Percentiles rank a stretch among this genome's conserved stretches.
Conservation (phyloP, 2,329 filamentous ascomycete species). For the Ophiocordyceps sinensis region DNA sequence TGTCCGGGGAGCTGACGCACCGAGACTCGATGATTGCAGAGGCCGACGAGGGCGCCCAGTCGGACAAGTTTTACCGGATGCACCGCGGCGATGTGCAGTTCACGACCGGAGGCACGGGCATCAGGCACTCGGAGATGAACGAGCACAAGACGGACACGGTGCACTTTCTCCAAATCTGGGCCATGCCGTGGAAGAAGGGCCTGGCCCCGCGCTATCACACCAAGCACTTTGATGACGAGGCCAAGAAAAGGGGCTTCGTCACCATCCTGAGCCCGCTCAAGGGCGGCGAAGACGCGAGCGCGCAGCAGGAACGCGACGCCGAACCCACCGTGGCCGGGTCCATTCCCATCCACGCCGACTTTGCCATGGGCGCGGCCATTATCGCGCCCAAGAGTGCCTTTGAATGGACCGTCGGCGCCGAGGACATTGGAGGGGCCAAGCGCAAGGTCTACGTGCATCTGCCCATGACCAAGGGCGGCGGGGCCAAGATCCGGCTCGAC, state of each 20-base stretch:
- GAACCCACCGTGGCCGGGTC: conserved; percentile 47
- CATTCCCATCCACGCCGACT: conserved; percentile 73
- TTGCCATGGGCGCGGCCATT: conserved; percentile 69
- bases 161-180: conserved; percentile 86
- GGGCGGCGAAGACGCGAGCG: conserved; percentile 46
- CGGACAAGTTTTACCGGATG: conserved; percentile 56
- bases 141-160: conserved; percentile 56
- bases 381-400: conserved; percentile 52
- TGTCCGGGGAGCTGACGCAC: conserved; percentile 77
- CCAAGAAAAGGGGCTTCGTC: conserved; percentile 57
- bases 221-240: conserved; percentile 53
- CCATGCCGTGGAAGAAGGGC: conserved; percentile 59
- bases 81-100: conserved; percentile 76
- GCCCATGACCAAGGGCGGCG: conserved; percentile 65
- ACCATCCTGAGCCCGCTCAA: conserved; percentile 64
- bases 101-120: conserved; percentile 69
- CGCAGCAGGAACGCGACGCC: conserved; percentile 47
- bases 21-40: conserved; percentile 72
- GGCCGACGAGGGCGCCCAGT: conserved; percentile 41
- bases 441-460: conserved; percentile 71
- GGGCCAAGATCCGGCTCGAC: conserved; percentile 55
- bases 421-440: conserved; percentile 33
- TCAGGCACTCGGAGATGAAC: conserved; percentile 74
- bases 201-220: conserved; percentile 67
- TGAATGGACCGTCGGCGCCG: conserved; percentile 56